phyloP scores from a whole-genome alignment of 176 grass and related monocot species.

The Tillandsia leiboldiana region DNA sequence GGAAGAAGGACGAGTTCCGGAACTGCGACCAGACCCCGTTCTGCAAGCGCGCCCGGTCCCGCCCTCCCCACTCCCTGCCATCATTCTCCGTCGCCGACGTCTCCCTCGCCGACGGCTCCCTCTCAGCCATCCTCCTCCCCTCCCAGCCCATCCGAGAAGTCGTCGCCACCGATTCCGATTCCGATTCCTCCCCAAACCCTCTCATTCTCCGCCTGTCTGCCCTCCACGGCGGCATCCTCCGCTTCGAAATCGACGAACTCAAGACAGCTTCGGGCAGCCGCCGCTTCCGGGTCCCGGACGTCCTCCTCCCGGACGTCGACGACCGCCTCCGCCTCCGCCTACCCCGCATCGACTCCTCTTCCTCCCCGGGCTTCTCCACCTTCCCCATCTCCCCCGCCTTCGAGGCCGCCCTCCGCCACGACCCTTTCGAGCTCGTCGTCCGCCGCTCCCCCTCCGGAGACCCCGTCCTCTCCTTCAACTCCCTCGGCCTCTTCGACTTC shows the following conservation, averaged over 20 bases:
- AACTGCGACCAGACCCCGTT: slow-evolving; percentile 86
- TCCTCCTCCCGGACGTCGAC: slow-evolving; percentile 64
- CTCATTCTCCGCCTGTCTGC: slow-evolving; percentile 74
- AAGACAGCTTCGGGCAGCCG: slow-evolving; percentile 29
- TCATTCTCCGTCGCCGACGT: slow-evolving; percentile 44
- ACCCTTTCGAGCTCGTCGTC: slow-evolving; percentile 66
- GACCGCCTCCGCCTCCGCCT: slow-evolving; percentile 40
- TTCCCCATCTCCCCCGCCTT: slow-evolving; percentile 60
- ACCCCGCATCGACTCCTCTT: slow-evolving; percentile 24
- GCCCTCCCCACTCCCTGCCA: slow-evolving; percentile 62
- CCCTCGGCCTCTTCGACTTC: slow-evolving; percentile 89
- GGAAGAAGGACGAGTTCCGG: slow-evolving; percentile 98
- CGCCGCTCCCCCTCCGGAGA: slow-evolving; percentile 29
- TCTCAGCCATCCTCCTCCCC: slow-evolving; percentile 48
- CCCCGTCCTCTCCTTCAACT: slow-evolving; percentile 72
- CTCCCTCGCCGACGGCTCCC: slow-evolving; percentile 51
- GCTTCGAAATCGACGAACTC: slow-evolving; percentile 88
- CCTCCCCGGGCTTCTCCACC: slow-evolving; percentile 28
- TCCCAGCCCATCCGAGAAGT: slow-evolving; percentile 6
- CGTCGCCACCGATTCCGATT: background rate
- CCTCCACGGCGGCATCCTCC: slow-evolving; percentile 41
- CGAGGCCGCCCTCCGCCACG: slow-evolving; percentile 54
- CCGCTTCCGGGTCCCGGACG: slow-evolving; percentile 80
- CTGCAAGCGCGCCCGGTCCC: slow-evolving; percentile 71
- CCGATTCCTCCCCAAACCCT: slow-evolving; percentile 25